phyloP scores from a whole-genome alignment of 495 filamentous ascomycete species.

The Penicillium flavigenum region DNA sequence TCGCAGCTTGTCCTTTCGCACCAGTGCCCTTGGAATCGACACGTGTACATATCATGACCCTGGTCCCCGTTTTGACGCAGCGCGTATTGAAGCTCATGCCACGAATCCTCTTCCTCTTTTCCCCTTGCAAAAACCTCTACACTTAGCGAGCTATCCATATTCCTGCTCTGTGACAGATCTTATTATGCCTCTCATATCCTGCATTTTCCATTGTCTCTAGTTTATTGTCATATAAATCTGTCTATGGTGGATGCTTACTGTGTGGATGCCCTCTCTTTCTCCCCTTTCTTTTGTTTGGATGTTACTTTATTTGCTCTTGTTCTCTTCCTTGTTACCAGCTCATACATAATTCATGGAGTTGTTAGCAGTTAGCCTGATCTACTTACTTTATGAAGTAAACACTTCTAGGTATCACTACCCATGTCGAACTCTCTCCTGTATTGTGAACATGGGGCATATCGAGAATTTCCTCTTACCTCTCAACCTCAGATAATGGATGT shows the following conservation, averaged over 20 bases:
- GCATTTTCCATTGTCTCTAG: slow-evolving; percentile 7
- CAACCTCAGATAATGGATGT: neutral
- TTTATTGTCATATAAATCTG: slow-evolving; percentile 8
- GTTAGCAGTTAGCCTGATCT: neutral
- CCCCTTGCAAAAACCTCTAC: slow-evolving; percentile 10
- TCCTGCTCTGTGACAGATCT: slow-evolving; percentile 4
- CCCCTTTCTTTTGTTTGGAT: slow-evolving; percentile 9
- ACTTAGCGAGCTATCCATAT: slow-evolving; percentile 24
- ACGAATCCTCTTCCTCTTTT: slow-evolving; percentile 11
- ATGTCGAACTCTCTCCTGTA: neutral
- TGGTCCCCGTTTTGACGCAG: slow-evolving; percentile 16
- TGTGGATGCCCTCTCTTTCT: slow-evolving; percentile 14
- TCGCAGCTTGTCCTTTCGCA: slow-evolving; percentile 20
- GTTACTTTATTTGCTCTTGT: neutral
- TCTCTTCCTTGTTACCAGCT: neutral
- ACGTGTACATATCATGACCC: slow-evolving; percentile 26
- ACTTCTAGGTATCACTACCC: neutral
- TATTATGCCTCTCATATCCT: slow-evolving; percentile 13
- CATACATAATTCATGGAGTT: slow-evolving; percentile 10
- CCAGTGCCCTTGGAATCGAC: slow-evolving; percentile 20
- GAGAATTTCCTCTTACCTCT: neutral
- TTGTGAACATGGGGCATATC: neutral
- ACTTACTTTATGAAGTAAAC: neutral
- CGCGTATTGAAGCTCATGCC: slow-evolving; percentile 16
- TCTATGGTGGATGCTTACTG: slow-evolving; percentile 11